Evolutionary conservation across 164 flowering plant genomes (phyloP), one percentile per base, ranked within the genome.

Genomic region (Dillenia suffruticosa): DNA sequence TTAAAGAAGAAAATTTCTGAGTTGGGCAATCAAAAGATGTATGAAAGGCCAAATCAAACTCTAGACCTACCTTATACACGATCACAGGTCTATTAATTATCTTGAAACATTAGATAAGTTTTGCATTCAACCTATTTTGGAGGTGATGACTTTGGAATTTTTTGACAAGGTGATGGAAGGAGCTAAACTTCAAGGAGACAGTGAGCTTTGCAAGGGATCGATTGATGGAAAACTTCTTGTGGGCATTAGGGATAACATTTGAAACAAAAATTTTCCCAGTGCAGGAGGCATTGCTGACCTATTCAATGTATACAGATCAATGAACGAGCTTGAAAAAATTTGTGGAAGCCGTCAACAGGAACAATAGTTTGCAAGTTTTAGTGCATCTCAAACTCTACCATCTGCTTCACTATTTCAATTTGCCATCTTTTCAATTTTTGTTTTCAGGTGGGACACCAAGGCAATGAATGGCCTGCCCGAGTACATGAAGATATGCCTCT

Each of bases 81-180:
- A 5, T 26, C 2, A 26, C 3, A 26, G 40, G 40, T 26, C 40
- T 26, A 26, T 10, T 16, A 12, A 44, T 53, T 12, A 40, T 12
- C 26, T 16, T 43, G 9, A 22, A 9, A 16, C 22, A 63, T 49
- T 32, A 26, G 40, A 9, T 15, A 50, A 19, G 12, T 13, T 46
- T 14, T 17, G 14, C 1, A 3, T 2, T 40, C 22, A 32, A 5
- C 40, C 40, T 32, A 6, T 5, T 4, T 4, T 32, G 5, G 40
- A 5, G 6, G 7, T 32, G 40, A 32, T 4, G 40, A 4, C 0
- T 32, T 4, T 32, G 40, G 40, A 32, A 32, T 43, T 56, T 2
- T 14, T 53, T 53, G 2, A 56, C 3, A 1, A 77, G 78, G 56
- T 77, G 81, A 79, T 72, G 78, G 78, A 70, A 15, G 26, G 54